These are phyloP conservation scores for Pontederia paniculata DNA, from an alignment of 176 grass and related monocot species.

Conservation along the genomic window DNA sequence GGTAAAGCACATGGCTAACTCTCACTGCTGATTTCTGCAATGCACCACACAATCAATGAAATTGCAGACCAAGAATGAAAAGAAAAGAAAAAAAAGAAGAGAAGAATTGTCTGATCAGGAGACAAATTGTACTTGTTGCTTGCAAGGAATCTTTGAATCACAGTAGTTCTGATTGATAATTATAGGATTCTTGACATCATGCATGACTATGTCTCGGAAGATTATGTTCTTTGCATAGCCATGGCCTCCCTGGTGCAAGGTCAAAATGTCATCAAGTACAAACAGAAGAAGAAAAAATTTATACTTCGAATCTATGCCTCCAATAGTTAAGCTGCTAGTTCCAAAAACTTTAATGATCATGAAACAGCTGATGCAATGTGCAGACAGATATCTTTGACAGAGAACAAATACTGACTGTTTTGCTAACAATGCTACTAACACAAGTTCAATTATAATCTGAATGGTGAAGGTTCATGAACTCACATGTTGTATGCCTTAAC, in stretches of 20 bases:
- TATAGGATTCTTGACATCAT: slow-evolving; percentile 48
- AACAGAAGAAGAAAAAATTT: neutral
- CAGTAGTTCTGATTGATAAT: slow-evolving; percentile 78
- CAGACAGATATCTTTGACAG: too few species aligned
- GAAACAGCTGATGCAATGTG: too few species aligned
- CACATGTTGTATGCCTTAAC: too few species aligned
- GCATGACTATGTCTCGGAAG: slow-evolving; percentile 49
- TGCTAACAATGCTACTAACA: too few species aligned
- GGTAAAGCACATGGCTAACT: slow-evolving; percentile 31
- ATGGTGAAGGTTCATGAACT: too few species aligned
- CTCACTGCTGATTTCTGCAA: slow-evolving; percentile 49
- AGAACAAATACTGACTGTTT: too few species aligned
- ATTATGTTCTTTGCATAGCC: slow-evolving; percentile 51
- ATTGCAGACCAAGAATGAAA: neutral
- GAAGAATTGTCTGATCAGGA: neutral
- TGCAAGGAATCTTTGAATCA: slow-evolving; percentile 39
- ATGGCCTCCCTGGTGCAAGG: slow-evolving; percentile 44
- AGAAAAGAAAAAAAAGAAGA: neutral
- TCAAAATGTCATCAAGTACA: neutral
- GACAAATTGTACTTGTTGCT: slow-evolving; percentile 48
- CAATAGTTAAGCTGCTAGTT: too few species aligned
- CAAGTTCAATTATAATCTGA: too few species aligned
- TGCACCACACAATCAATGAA: neutral
- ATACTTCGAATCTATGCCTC: too few species aligned
- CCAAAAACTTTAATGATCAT: too few species aligned